phyloP scores from a whole-genome alignment of 257 asterid genomes.

The Voacanga thouarsii region DNA sequence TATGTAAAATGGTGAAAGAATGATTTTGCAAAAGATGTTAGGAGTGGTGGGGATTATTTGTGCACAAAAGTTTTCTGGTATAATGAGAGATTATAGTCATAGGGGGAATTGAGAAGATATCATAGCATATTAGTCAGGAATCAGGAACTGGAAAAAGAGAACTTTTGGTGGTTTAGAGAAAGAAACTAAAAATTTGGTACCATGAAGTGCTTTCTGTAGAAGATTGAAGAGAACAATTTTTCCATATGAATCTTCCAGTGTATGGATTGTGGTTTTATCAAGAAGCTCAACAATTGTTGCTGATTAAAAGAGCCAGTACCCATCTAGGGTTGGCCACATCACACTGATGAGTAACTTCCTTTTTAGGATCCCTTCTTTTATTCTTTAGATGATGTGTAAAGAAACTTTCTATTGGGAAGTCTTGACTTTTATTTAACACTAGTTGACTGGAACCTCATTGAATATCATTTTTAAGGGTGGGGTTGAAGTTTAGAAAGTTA shows the following conservation, averaged over 20 bases:
- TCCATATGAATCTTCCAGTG: not conserved
- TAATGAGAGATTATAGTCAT: constrained; percentile 1
- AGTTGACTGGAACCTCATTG: not conserved
- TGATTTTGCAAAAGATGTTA: not conserved
- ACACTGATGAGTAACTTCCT: not conserved
- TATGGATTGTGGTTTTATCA: not conserved
- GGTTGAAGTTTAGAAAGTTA: not conserved
- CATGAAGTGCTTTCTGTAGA: not conserved
- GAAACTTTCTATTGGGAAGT: not conserved
- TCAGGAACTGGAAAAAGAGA: not conserved
- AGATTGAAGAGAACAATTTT: not conserved
- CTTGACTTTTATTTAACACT: not conserved
- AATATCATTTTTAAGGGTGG: too few species aligned
- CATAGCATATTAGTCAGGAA: not conserved
- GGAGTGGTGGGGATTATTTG: not conserved
- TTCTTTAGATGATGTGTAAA: not conserved
- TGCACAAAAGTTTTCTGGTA: not conserved
- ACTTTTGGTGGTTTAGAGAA: not conserved
- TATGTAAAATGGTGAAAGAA: not conserved
- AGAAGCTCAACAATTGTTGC: not conserved
- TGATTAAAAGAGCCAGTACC: not conserved
- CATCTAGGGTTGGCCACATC: not conserved
- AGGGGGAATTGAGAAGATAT: not conserved
- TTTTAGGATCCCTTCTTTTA: not conserved
- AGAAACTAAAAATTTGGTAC: not conserved